Evolutionary conservation across 768 basidiomycete genomes (phyloP).

Genomic region (Mycena amicta): DNA sequence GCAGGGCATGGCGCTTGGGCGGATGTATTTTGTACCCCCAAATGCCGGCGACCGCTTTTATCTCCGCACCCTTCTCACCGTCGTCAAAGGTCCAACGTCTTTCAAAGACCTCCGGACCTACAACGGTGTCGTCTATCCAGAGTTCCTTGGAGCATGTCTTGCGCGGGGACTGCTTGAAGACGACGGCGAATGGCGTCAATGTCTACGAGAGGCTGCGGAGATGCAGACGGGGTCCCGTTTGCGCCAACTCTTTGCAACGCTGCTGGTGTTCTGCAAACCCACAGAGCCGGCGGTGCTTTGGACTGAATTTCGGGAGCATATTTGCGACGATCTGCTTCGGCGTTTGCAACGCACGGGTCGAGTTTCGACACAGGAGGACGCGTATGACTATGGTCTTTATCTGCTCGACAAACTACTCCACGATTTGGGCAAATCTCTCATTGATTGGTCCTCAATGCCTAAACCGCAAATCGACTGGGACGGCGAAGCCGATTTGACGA

Average conservation of each 20-base stretch:
- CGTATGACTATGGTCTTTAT: constrained; percentile 45
- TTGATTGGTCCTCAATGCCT: constrained; percentile 19
- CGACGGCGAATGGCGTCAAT: constrained; percentile 48
- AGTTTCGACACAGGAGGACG: constrained; percentile 27
- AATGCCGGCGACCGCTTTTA: constrained; percentile 39
- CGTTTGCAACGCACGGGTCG: constrained; percentile 15
- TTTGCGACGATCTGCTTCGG: constrained; percentile 44
- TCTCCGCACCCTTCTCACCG: constrained; percentile 39
- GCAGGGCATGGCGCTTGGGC: constrained; percentile 28
- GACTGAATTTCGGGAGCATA: constrained; percentile 31
- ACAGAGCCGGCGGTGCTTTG: constrained; percentile 38
- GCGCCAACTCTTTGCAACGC: constrained; percentile 40
- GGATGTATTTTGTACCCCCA: constrained; percentile 34
- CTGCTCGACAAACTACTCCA: constrained; percentile 35
- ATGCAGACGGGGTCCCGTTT: constrained; percentile 41
- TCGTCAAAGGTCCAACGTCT: constrained; percentile 34
- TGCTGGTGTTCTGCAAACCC: constrained; percentile 38
- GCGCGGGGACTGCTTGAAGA: constrained; percentile 45
- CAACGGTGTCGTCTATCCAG: constrained; percentile 25
- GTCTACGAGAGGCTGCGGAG: constrained; percentile 40
- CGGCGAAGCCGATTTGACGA: constrained; percentile 10
- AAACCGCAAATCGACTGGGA: constrained; percentile 19
- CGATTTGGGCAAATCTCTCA: constrained; percentile 25
- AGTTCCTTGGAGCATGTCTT: constrained; percentile 43
- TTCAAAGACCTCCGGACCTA: constrained; percentile 30